Evolutionary conservation across 148 eudicot genomes (phyloP).

Genomic region (Rhododendron ovatum): DNA sequence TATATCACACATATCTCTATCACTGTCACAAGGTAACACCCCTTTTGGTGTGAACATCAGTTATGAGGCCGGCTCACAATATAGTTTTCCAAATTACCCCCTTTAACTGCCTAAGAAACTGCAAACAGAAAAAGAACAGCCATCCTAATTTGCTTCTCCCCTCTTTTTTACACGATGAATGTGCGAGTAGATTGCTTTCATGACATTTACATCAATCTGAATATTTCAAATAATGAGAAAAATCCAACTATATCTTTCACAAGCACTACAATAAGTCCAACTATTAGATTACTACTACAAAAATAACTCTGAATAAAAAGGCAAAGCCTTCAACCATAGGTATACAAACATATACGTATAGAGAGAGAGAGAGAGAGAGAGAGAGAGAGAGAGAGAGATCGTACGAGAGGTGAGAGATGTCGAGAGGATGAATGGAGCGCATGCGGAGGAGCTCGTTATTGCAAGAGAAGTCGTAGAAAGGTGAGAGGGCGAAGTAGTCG

Average conservation of each 20-base stretch:
- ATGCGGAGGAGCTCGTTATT: slow-evolving; percentile 71
- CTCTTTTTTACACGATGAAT: too few species aligned
- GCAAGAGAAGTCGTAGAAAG: slow-evolving; percentile 75
- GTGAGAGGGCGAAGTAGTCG: slow-evolving; percentile 84
- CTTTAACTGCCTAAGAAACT: neutral
- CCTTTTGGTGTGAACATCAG: neutral
- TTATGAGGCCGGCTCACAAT: neutral
- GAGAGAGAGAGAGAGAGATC: slow-evolving; percentile 1
- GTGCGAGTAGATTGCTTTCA: too few species aligned
- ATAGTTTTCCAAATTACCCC: neutral
- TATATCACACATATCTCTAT: neutral
- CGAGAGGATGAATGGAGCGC: slow-evolving; percentile 82
- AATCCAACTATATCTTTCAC: too few species aligned
- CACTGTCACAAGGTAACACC: neutral
- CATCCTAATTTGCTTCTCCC: neutral
- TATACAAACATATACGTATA: too few species aligned
- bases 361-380: neutral
- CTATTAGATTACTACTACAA: neutral
- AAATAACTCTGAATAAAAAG: neutral
- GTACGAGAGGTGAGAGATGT: slow-evolving; percentile 82
- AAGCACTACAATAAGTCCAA: neutral
- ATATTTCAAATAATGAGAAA: too few species aligned
- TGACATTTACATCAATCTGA: too few species aligned
- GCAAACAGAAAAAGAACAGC: neutral
- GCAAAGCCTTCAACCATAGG: too few species aligned